Percentiles rank a stretch among this genome's conserved stretches.
phyloP scores from a whole-genome alignment of 148 eudicot genomes.

The Fagopyrum tataricum region DNA sequence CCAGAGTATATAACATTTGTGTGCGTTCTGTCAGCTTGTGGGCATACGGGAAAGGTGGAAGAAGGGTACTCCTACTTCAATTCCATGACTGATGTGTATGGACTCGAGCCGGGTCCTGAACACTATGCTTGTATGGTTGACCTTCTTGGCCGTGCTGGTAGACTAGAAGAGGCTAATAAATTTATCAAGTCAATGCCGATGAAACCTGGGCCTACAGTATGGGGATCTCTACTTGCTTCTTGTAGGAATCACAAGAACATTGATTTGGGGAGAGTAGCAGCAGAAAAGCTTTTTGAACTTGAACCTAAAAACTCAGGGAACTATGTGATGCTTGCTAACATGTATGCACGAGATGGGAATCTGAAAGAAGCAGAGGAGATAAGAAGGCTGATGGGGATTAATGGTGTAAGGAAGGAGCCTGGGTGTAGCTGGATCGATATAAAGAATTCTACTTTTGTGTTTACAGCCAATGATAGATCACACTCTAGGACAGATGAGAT shows the following conservation, averaged over 20 bases:
- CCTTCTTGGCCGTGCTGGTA: conserved; percentile 54
- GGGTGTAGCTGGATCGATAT: conserved; percentile 60
- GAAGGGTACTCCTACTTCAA: conserved; percentile 46
- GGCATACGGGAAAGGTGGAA: conserved; percentile 38
- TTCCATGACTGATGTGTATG: conserved; percentile 24
- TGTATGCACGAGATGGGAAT: conserved; percentile 32
- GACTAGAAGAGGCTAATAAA: conserved; percentile 40
- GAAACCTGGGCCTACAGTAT: conserved; percentile 37
- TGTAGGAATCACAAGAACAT: conserved; percentile 41
- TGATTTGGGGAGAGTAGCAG: conserved; percentile 32
- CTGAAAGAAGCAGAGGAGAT: conserved; percentile 39
- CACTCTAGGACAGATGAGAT: conserved; percentile 32
- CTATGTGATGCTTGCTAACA: conserved; percentile 39
- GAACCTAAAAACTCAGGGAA: conserved; percentile 42
- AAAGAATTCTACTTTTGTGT: conserved; percentile 33
- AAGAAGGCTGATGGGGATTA: conserved; percentile 37
- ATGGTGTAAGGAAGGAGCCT: conserved; percentile 38
- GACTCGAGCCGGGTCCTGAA: conserved; percentile 33
- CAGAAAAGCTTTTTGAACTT: conserved; percentile 26
- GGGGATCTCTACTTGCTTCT: conserved; percentile 54
- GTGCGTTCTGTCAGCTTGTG: conserved; percentile 48
- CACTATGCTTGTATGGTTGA: conserved; percentile 55
- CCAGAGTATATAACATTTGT: conserved; percentile 40
- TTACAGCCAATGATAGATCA: conserved; percentile 33
- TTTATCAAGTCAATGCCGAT: conserved; percentile 43